Evolutionary conservation across 2,329 filamentous ascomycete species (phyloP), one percentile per base, ranked within the genome.

Genomic region (Colletotrichum navitas): DNA sequence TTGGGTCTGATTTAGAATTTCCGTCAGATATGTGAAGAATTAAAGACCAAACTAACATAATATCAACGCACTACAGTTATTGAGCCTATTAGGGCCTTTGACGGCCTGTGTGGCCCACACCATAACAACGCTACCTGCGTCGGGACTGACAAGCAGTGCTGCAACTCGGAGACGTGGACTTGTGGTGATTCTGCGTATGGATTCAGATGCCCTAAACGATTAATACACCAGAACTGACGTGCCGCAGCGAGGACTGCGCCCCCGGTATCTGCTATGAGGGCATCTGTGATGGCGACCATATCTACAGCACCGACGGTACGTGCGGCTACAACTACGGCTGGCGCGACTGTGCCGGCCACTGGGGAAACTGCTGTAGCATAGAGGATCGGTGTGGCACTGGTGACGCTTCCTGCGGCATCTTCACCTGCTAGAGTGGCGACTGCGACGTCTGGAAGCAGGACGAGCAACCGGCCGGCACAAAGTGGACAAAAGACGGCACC

Each of bases 241-340:
- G n/a, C 12, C 18, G 18, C 16, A 80, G 79, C 11, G 75, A 74
- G 18, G 79, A 81, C 67, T 82, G 80, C 70, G 74, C 75, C 24
- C 64, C 56, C 7, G 78, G 79, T 16, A 81, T 75, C 45, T 82
- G 80, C 74, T 81, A 78, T 69, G 76, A 79, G 43, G 81, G 79
- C 41, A 63, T 54, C 11, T 82, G 80, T 69, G 14, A 14, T 3
- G 80, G 80, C 21, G 76, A 77, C 68, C 49, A 26, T 10, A 67
- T 75, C 26, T 83, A 77, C 55, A 79, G 76, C 32, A 79, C 76
- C 2, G 79, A 82, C 70, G 81, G 81, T 21, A 79, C 66, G 6
- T 83, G 80, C 69, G 80, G n/a, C n/a, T n/a, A n/a, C n/a, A n/a
- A n/a, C n/a, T n/a, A n/a, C n/a, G n/a, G n/a, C n/a, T n/a, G n/a